Conservation (phyloP, 176 grass and related monocot genomes). For the Hsuehochloa calcarea region DNA sequence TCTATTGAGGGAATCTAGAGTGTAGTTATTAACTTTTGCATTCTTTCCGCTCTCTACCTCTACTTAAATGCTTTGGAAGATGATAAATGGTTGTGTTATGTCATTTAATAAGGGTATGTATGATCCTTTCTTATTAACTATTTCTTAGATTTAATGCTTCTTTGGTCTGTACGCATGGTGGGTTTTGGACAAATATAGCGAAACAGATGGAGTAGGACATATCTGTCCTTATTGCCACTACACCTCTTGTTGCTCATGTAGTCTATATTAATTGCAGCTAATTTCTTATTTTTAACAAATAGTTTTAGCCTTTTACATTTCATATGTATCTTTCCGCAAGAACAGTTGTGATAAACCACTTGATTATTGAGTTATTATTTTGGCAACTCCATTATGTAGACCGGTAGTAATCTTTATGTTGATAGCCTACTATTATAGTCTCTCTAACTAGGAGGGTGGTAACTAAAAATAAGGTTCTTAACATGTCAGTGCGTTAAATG, state of each 20-base stretch:
- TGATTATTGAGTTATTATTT: not conserved
- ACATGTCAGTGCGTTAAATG: not conserved
- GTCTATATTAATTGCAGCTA: not conserved
- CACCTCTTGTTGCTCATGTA: not conserved
- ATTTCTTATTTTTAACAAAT: not conserved
- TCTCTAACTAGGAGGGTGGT: not conserved
- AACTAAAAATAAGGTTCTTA: slow-evolving; percentile 9
- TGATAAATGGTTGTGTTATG: too few relatives aligned
- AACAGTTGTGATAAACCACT: slow-evolving; percentile 21
- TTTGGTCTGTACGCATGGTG: too few relatives aligned
- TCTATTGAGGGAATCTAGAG: too few relatives aligned
- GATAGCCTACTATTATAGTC: slow-evolving; percentile 3
- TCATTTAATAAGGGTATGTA: too few relatives aligned
- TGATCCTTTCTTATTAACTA: too few relatives aligned
- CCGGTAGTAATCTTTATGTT: not conserved
- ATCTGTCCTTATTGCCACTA: not conserved
- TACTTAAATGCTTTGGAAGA: too few relatives aligned
- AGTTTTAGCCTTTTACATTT: not conserved
- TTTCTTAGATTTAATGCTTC: too few relatives aligned
- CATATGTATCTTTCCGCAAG: not conserved
- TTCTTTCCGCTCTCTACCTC: too few relatives aligned
- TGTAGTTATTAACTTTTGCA: too few relatives aligned
- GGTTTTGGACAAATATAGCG: too few relatives aligned
- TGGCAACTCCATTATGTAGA: not conserved
- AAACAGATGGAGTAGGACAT: not conserved